Base-by-base conservation (phyloP, 495 filamentous ascomycete species). In the Penicillium cataractarum region DNA sequence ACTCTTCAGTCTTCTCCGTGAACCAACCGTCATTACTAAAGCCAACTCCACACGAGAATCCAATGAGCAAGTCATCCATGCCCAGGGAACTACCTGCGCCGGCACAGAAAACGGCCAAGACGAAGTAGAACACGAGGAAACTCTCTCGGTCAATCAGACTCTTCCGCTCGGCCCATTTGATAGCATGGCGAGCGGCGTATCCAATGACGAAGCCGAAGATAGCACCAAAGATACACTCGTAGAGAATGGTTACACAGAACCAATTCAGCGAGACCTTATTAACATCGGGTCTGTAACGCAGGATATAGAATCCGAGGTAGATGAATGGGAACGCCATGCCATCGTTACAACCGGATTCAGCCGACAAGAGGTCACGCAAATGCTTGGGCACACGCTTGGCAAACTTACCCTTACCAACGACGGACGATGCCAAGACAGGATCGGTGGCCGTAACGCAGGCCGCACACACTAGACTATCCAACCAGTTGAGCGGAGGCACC, bases 1-100 rank as follows among this genome's bases (percentile, higher is more conserved):
- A 92, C 69, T 99, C 96, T 71, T 99, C 96, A 0, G 96, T 99
- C 80, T 97, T 97, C 71, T 97, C 90, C 12, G 90, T 91, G 71
- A 98, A 99, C 96, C 96, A 99, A 57, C 96, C 96, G 71, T 98
- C 96, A 71, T 99, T 98, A 65, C 92, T 96, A 80, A 99, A 99
- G 26, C 95, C 96, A 26, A 98, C 94, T 58, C 96, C 96, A 44
- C 90, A 91, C 19, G 93, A 86, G 69, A 99, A 99, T 40, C 96
- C 96, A 42, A 99, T 92, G 27, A 99, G 84, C n/a, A 99, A 79
- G 71, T 99, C 96, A 75, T 99, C 96, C 63, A 96, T 86, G 53
- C 96, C 96, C 29, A 99, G 79, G 46, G 96, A 86, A 75, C 92
- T 92, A 24, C 96, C 96, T 3, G 94, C 92, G 26, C 96, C 96